Base-by-base conservation (phyloP, 169 alveolate species). In the Plasmodium yoelii region DNA sequence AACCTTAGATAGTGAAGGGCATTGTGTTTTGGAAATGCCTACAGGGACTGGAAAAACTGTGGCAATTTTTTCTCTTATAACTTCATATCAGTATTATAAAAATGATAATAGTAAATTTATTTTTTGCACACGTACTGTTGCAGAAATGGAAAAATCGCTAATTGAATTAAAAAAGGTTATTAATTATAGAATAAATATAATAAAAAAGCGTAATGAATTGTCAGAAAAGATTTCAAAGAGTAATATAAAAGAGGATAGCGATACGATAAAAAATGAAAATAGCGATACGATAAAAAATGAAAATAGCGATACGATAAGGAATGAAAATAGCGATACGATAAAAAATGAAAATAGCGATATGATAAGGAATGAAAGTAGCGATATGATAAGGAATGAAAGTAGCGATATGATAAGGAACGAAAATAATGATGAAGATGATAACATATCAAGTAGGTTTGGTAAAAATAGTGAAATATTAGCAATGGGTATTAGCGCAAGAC, bases 11-110 rank as follows among this genome's bases (percentile, higher is more conserved):
- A 96, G 97, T 46, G 95, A 96, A 77, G 99, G 99, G 70, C 99
- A 98, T 87, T 99, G 98, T 24, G 98, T 98, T 15, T 92, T 98
- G 77, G 99, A 98, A 82, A 98, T 98, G 99, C 99, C 99, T 28
- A 98, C 99, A 12, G 99, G 99, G 9, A 98, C 99, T 72, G 99
- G 99, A 12, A 98, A 98, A 84, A 98, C 99, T 7, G 99, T 98
- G 51, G 97, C 99, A n/a, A 88, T 98, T 47, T 92, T 98, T 59
- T 96, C 99, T 26, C 91, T 98, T 46, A 95, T 97, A 47, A 93
- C 98, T 15, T 95, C 98, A 22, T 98, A 97, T 84, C 98, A 97
- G 87, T 93, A 95, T 69, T 92, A 95, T 44, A 94, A 94, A 73
- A 98, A 98, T 2, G 96, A 94, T 26, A 84, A 89, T n/a, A 94